Evolutionary conservation across 2,329 filamentous ascomycete species (phyloP).

Genomic region (Colletotrichum cereale): DNA sequence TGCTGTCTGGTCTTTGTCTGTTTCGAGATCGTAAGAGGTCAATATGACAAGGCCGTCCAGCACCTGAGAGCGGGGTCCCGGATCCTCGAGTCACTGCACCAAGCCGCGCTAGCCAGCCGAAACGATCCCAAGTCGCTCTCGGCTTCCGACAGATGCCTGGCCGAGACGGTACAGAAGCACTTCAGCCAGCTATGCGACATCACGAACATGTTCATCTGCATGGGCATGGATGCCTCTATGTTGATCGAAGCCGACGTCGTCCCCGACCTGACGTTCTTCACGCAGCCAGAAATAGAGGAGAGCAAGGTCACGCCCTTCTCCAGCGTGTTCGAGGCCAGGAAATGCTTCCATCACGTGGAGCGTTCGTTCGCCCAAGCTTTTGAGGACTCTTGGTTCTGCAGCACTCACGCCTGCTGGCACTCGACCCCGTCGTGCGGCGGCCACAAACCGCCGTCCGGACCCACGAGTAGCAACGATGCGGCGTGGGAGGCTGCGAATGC

Average conservation of each 20-base stretch:
- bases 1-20: slow-evolving; percentile 34
- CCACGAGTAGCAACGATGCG: not conserved
- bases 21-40: slow-evolving; percentile 29
- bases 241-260: slow-evolving; percentile 25
- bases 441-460: not conserved
- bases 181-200: slow-evolving; percentile 33
- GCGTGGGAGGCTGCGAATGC: not conserved
- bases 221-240: slow-evolving; percentile 31
- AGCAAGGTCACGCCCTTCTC: not conserved
- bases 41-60: slow-evolving; percentile 26
- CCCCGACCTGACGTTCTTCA: slow-evolving; percentile 30
- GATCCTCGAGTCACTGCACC: slow-evolving; percentile 29
- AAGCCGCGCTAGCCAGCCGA: slow-evolving; percentile 6
- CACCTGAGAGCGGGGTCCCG: slow-evolving; percentile 22
- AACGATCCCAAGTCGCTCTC: not conserved
- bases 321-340: slow-evolving; percentile 25
- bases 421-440: not conserved
- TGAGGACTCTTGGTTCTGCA: slow-evolving; percentile 7
- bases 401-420: slow-evolving; percentile 5
- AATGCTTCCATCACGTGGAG: slow-evolving; percentile 15
- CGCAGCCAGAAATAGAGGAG: not conserved
- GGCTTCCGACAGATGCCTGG: not conserved
- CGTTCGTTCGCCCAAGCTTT: slow-evolving; percentile 15
- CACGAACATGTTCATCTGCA: slow-evolving; percentile 23
- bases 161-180: slow-evolving; percentile 22